Conservation (phyloP, 208 protist genomes). For the Trichomonas vaginalis region DNA sequence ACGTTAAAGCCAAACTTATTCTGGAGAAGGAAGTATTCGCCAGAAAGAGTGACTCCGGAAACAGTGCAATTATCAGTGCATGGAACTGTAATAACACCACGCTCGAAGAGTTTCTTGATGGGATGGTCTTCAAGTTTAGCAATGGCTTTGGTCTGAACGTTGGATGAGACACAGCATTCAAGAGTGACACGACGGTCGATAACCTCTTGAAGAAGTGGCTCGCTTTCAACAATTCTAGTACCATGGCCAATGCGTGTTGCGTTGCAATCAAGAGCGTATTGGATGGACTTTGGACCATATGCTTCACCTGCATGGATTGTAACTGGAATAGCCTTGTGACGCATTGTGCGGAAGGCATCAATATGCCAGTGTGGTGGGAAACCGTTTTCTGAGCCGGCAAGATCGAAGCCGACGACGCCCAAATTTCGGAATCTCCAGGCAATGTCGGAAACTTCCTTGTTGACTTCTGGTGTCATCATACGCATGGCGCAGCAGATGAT, state of each 20-base stretch:
- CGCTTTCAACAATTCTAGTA: background rate
- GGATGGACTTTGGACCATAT: background rate
- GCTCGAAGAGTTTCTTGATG: constrained; percentile 5
- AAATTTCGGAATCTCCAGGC: background rate
- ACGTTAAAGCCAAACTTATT: background rate
- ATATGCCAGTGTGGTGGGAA: background rate
- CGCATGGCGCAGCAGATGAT: constrained; percentile 1
- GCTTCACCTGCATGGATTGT: constrained; percentile 16
- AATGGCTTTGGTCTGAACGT: background rate
- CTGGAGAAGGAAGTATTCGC: background rate
- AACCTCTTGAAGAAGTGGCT: background rate
- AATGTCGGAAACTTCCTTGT: background rate
- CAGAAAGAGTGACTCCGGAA: background rate
- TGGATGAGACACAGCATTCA: background rate
- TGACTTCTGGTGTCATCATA: background rate
- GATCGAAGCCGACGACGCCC: background rate
- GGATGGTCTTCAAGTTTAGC: background rate
- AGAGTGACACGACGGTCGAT: background rate
- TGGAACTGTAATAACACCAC: background rate
- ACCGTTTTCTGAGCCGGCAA: background rate
- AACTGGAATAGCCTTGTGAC: background rate
- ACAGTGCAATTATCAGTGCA: constrained; percentile 12
- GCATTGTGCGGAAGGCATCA: background rate
- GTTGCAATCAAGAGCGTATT: background rate
- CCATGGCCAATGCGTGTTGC: background rate